These are phyloP conservation scores for Aureobasidium pullulans DNA, from an alignment of 2,329 filamentous ascomycete species.

Conservation along the genomic window DNA sequence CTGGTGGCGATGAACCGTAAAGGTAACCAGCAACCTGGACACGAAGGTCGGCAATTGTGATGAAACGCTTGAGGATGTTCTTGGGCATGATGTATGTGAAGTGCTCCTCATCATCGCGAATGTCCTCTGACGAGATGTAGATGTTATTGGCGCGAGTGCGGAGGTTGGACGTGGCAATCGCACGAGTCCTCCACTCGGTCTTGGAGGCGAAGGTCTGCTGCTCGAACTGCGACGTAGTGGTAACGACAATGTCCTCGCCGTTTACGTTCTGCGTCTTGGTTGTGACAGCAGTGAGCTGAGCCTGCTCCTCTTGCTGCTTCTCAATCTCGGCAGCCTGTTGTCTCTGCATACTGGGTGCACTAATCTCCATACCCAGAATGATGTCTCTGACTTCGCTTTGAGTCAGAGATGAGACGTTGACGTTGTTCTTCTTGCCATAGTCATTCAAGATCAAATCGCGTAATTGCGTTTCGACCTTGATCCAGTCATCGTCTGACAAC, in stretches of 20 bases:
- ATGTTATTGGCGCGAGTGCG: slow-evolving; percentile 95
- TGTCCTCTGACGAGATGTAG: slow-evolving; percentile 94
- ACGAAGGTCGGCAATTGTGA: slow-evolving; percentile 90
- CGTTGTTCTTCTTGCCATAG: slow-evolving; percentile 99
- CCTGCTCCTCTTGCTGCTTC: slow-evolving; percentile 95
- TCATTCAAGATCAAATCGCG: slow-evolving; percentile 95
- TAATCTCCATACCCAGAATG: slow-evolving; percentile 99
- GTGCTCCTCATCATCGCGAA: slow-evolving; percentile 78
- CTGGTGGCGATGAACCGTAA: slow-evolving; percentile 84
- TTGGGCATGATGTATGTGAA: slow-evolving; percentile 98
- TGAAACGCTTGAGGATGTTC: slow-evolving; percentile 97
- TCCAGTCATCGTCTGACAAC: slow-evolving; percentile 92
- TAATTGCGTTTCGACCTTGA: slow-evolving; percentile 96
- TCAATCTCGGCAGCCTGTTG: slow-evolving; percentile 98
- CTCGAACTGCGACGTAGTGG: slow-evolving; percentile 95
- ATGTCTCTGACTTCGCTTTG: slow-evolving; percentile 97
- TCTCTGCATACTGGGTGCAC: slow-evolving; percentile 92
- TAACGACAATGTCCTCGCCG: slow-evolving; percentile 96
- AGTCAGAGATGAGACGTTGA: slow-evolving; percentile 94
- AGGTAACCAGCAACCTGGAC: slow-evolving; percentile 95
- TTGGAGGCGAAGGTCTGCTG: slow-evolving; percentile 97
- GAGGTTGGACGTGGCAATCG: slow-evolving; percentile 92
- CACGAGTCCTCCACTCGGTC: slow-evolving; percentile 95
- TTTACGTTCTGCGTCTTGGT: slow-evolving; percentile 97
- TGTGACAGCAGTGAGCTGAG: slow-evolving; percentile 91